Conservation (phyloP, 2,329 filamentous ascomycete species). For the Monilinia fructicola region DNA sequence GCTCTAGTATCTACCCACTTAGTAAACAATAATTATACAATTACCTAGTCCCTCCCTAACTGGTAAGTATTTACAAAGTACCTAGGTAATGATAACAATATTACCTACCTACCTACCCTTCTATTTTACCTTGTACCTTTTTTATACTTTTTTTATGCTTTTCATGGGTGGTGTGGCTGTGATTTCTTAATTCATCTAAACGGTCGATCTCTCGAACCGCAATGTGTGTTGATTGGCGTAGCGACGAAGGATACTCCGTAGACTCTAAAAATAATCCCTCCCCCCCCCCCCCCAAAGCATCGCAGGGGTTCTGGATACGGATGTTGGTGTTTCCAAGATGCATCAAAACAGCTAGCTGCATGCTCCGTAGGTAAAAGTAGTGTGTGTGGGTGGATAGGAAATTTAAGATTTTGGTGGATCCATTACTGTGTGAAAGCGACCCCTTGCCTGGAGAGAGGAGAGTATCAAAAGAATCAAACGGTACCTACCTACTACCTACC, state of each 20-base stretch:
- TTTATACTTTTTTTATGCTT: no score
- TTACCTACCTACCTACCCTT: no score
- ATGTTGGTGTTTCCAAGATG: slow-evolving; percentile 5
- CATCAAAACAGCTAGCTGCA: slow-evolving; percentile 16
- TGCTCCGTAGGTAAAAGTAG: background rate
- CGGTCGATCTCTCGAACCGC: slow-evolving; percentile 2
- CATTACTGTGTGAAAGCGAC: background rate
- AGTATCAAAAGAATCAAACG: no score
- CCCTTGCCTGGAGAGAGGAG: no score
- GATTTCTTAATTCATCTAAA: slow-evolving; percentile 10
- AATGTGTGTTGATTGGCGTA: background rate
- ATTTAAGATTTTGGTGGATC: background rate
- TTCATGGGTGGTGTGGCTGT: slow-evolving; percentile 11
- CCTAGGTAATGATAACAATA: no score
- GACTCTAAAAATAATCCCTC: background rate
- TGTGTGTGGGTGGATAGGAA: background rate
- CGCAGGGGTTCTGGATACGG: slow-evolving; percentile 13
- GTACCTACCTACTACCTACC: no score
- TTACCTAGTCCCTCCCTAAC: no score
- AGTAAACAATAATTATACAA: no score
- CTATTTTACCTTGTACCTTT: no score
- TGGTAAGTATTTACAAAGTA: no score
- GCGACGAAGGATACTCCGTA: background rate
- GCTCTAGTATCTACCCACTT: no score
- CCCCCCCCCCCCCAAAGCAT: background rate